Percentiles rank a stretch among this genome's conserved stretches.
These are phyloP conservation scores for Lentinula edodes DNA, from an alignment of 768 basidiomycete genomes.

Conservation along the genomic window DNA sequence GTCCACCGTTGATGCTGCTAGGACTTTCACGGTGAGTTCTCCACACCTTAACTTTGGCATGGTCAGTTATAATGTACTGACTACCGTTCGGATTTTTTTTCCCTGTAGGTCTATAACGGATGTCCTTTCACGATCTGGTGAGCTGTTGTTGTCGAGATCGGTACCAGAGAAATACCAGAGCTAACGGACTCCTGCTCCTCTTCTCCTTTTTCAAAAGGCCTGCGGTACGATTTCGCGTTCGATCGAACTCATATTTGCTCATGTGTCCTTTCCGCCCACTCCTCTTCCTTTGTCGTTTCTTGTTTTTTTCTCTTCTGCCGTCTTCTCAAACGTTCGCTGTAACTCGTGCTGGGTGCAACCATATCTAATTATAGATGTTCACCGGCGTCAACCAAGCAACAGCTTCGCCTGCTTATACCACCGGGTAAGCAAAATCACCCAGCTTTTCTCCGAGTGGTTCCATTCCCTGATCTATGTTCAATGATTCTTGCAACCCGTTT, in stretches of 20 bases:
- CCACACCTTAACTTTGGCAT: too few relatives aligned
- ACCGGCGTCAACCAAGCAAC: slow-evolving; percentile 37
- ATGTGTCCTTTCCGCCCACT: neutral
- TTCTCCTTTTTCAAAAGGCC: neutral
- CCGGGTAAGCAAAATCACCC: slow-evolving; percentile 17
- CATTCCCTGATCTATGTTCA: too few relatives aligned
- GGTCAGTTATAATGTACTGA: too few relatives aligned
- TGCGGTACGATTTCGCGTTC: neutral
- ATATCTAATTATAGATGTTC: slow-evolving; percentile 22
- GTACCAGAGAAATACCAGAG: slow-evolving; percentile 3
- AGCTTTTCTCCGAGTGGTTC: too few relatives aligned
- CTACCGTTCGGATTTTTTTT: too few relatives aligned
- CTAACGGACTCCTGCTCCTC: too few relatives aligned
- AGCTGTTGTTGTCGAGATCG: slow-evolving; percentile 1
- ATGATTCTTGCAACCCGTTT: too few relatives aligned
- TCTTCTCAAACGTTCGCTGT: neutral
- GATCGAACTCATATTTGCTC: too few relatives aligned
- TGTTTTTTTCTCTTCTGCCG: neutral
- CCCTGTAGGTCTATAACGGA: slow-evolving; percentile 1
- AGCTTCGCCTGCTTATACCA: slow-evolving; percentile 22
- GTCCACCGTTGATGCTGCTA: slow-evolving; percentile 2
- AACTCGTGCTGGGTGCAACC: neutral
- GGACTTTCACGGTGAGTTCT: slow-evolving; percentile 7
- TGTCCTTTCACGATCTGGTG: slow-evolving; percentile 50
- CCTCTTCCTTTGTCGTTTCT: neutral